Evolutionary conservation across 2,329 filamentous ascomycete species (phyloP).

Genomic region (Fusarium albidum): DNA sequence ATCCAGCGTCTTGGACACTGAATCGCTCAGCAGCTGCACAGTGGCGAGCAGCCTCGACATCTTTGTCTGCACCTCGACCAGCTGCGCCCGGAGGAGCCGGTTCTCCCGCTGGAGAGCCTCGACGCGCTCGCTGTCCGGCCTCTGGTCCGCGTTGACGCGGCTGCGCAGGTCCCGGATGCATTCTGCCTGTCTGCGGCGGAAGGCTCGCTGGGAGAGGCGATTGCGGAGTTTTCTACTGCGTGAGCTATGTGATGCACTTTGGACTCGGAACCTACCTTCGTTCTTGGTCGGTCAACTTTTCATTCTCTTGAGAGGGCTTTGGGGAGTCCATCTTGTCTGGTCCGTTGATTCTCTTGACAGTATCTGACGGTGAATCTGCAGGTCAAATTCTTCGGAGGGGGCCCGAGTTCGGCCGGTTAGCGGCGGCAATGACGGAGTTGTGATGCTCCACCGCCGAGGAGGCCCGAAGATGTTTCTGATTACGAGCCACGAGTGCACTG

Average conservation of each 20-base stretch:
- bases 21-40: conserved; percentile 36
- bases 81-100: conserved; percentile 34
- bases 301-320: neutral
- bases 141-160: conserved; percentile 33
- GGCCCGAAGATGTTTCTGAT: neutral
- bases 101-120: conserved; percentile 40
- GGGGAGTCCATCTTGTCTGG: conserved; percentile 13
- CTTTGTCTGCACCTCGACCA: conserved; percentile 42
- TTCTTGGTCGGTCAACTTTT: conserved; percentile 19
- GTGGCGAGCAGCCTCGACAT: conserved; percentile 36
- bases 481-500: no score
- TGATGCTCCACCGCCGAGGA: neutral
- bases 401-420: conserved; percentile 1
- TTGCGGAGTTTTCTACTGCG: conserved; percentile 42
- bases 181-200: conserved; percentile 43
- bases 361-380: neutral
- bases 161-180: conserved; percentile 38
- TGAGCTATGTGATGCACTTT: conserved; percentile 2
- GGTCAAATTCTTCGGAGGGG: neutral
- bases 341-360: conserved; percentile 1
- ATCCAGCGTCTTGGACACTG: conserved; percentile 39
- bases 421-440: neutral
- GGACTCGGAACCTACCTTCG: conserved; percentile 8
- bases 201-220: conserved; percentile 43
- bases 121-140: conserved; percentile 35